Evolutionary conservation across 805 yeast species (phyloP).

Genomic region (Cyberlindnera bimundalis): DNA sequence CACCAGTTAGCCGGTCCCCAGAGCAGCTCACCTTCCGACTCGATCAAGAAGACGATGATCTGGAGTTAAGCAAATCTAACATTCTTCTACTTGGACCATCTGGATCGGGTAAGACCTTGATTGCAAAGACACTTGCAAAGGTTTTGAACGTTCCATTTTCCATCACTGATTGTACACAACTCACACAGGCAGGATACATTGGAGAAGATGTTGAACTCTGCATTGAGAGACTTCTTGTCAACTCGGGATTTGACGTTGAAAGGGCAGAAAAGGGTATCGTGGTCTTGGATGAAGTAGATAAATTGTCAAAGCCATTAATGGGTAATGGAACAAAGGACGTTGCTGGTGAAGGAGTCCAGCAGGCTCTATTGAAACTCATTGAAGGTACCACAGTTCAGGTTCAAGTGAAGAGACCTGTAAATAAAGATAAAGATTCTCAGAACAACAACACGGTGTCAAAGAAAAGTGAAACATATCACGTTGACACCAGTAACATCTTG

Average conservation of each 20-base stretch:
- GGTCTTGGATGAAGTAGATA: conserved; percentile 59
- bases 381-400: conserved; percentile 54
- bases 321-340: conserved; percentile 52
- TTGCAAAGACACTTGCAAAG: conserved; percentile 52
- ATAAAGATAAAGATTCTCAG: conserved; percentile 27
- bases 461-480: conserved; percentile 41
- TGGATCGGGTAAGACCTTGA: conserved; percentile 58
- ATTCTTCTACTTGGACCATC: conserved; percentile 56
- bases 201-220: conserved; percentile 63
- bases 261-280: conserved; percentile 55
- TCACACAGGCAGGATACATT: conserved; percentile 63
- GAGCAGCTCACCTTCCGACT: conserved; percentile 31
- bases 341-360: conserved; percentile 65
- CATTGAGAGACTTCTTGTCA: conserved; percentile 47
- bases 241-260: conserved; percentile 48
- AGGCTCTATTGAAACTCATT: conserved; percentile 50
- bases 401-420: conserved; percentile 42
- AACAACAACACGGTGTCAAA: conserved; percentile 32
- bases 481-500: conserved; percentile 53
- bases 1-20: conserved; percentile 26
- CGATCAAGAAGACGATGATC: conserved; percentile 34
- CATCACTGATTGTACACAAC: conserved; percentile 57
- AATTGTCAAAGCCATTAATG: conserved; percentile 47
- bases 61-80: conserved; percentile 55
- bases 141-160: conserved; percentile 53